phyloP scores from a whole-genome alignment of 768 basidiomycete genomes.

The Clitopilus passeckerianus region DNA sequence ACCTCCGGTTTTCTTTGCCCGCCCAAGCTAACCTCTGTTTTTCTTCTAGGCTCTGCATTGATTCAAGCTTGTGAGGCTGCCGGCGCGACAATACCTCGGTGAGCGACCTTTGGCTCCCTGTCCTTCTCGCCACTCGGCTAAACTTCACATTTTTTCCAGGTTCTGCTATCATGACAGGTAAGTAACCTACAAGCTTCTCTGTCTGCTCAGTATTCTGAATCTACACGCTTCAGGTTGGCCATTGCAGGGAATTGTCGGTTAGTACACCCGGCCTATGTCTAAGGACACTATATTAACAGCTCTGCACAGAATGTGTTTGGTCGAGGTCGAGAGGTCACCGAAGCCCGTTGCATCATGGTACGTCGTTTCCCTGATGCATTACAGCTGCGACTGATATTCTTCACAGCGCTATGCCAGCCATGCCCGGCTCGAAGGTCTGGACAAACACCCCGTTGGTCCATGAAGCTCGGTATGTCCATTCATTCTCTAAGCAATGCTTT shows the following conservation, averaged over 20 bases:
- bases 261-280: conserved; percentile 19
- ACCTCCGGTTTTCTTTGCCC: neutral
- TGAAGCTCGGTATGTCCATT: conserved; percentile 60
- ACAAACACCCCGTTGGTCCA: conserved; percentile 91
- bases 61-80: conserved; percentile 96
- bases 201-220: conserved; percentile 2
- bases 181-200: conserved; percentile 8
- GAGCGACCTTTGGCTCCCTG: conserved; percentile 10
- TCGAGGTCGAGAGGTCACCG: conserved; percentile 93
- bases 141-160: conserved; percentile 27
- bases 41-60: conserved; percentile 73
- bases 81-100: conserved; percentile 79
- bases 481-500: neutral
- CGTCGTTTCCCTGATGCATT: conserved; percentile 3
- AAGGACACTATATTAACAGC: conserved; percentile 1
- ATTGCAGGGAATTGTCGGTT: conserved; percentile 98
- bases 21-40: neutral
- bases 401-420: conserved; percentile 90
- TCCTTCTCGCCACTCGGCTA: conserved; percentile 11
- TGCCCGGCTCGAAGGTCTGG: conserved; percentile 89
- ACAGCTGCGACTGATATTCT: conserved; percentile 1
- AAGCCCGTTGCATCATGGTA: conserved; percentile 95
- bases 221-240: conserved; percentile 55
- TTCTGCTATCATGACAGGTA: conserved; percentile 87
- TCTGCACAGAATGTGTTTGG: conserved; percentile 84